Percentiles rank a stretch among this genome's conserved stretches.
Conservation (phyloP, 805 yeast genomes). For the Candida michaelii region DNA sequence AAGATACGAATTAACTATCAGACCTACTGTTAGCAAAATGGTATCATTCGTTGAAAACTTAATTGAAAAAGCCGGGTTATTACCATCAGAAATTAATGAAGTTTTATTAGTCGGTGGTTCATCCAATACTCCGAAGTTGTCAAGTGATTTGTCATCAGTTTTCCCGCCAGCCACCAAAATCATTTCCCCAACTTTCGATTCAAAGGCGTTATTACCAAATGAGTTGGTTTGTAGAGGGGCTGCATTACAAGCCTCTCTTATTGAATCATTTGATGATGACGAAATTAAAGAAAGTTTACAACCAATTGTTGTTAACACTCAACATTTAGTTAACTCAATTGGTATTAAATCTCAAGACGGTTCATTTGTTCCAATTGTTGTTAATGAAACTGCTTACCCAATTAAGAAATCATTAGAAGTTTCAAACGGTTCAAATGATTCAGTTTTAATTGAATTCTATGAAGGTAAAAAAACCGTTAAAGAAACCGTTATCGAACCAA, state of each 20-base stretch:
- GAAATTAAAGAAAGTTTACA: constrained; percentile 77
- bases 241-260: constrained; percentile 90
- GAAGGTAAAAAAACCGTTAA: constrained; percentile 85
- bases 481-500: constrained; percentile 77
- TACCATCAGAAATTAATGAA: constrained; percentile 83
- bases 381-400: constrained; percentile 87
- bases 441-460: constrained; percentile 65
- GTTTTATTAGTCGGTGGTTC: constrained; percentile 92
- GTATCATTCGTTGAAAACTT: constrained; percentile 70
- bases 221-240: constrained; percentile 93
- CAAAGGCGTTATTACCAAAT: constrained; percentile 82
- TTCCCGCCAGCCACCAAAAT: constrained; percentile 81
- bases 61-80: constrained; percentile 80
- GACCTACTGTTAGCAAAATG: constrained; percentile 75
- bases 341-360: constrained; percentile 80
- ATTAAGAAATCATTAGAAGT: constrained; percentile 73
- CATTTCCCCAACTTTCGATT: constrained; percentile 72
- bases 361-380: constrained; percentile 68
- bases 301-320: constrained; percentile 84
- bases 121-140: constrained; percentile 89
- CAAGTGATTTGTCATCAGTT: constrained; percentile 64
- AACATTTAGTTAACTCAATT: constrained; percentile 78
- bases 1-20: constrained; percentile 85
- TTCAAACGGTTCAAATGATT: constrained; percentile 57
- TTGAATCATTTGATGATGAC: constrained; percentile 79